Evolutionary conservation across 345 rosid genomes (phyloP).

Genomic region (Populus ilicifolia): DNA sequence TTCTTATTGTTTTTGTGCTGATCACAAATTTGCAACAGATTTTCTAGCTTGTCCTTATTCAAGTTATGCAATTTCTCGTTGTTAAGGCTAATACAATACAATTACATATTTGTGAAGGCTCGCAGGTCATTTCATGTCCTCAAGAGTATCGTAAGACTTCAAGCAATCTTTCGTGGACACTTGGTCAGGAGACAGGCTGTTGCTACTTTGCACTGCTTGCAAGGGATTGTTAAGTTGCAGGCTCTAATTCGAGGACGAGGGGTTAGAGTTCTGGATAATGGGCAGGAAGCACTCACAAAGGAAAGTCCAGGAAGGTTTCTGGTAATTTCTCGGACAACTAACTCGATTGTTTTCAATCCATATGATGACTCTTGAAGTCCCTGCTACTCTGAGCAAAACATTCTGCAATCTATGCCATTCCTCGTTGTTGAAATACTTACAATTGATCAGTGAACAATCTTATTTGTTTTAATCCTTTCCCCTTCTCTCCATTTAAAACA

Average conservation of each 20-base stretch:
- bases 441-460: too few species aligned
- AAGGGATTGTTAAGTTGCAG: constrained; percentile 65
- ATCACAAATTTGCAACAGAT: too few species aligned
- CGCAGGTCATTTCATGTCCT: constrained; percentile 50
- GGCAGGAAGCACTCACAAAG: constrained; percentile 10
- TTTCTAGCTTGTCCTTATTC: background rate
- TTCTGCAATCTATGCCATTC: too few species aligned
- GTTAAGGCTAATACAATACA: background rate
- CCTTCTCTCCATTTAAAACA: too few species aligned
- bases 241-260: constrained; percentile 52
- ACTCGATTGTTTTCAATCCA: too few species aligned
- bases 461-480: too few species aligned
- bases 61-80: background rate
- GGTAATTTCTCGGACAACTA: too few species aligned
- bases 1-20: too few species aligned
- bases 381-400: too few species aligned
- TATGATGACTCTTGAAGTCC: too few species aligned
- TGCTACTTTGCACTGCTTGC: constrained; percentile 60
- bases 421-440: too few species aligned
- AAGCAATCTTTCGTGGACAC: constrained; percentile 74
- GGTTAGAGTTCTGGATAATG: constrained; percentile 42
- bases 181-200: constrained; percentile 82
- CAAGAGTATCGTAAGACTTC: constrained; percentile 60
- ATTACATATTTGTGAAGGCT: constrained; percentile 40
- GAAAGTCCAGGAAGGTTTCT: background rate